These are phyloP conservation scores for Epicoccum nigrum DNA, from an alignment of 2,329 filamentous ascomycete species.

Conservation along the genomic window DNA sequence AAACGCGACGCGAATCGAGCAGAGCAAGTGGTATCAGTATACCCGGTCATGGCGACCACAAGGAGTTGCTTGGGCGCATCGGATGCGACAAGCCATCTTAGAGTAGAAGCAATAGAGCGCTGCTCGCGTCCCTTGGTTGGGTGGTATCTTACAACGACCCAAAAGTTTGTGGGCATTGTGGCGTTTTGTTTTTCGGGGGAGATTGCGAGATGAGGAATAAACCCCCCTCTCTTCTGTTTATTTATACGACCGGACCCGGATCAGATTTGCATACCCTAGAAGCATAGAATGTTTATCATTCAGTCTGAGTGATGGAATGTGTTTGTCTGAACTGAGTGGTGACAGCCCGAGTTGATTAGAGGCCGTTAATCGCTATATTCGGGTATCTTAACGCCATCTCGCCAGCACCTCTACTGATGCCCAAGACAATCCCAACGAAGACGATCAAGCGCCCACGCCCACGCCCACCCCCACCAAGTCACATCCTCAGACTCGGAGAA, in stretches of 20 bases:
- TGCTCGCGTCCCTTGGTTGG: background rate
- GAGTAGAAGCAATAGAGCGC: background rate
- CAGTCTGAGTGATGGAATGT: background rate
- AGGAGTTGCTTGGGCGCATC: constrained; percentile 80
- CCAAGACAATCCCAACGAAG: background rate
- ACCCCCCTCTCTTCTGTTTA: constrained; percentile 4
- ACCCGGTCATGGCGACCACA: constrained; percentile 74
- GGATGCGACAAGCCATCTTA: constrained; percentile 74
- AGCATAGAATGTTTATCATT: constrained; percentile 8
- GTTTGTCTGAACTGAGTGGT: no score
- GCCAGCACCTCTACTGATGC: background rate
- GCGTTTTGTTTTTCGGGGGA: constrained; percentile 6
- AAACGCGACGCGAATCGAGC: constrained; percentile 59
- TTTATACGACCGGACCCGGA: background rate
- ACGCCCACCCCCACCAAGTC: no score
- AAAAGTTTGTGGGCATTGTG: constrained; percentile 6
- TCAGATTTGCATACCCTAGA: constrained; percentile 17
- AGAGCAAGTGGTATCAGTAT: constrained; percentile 62
- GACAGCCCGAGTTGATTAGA: no score
- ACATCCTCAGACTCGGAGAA: no score
- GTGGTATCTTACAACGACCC: background rate
- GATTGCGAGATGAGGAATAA: constrained; percentile 7
- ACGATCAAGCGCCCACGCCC: no score
- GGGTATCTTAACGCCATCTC: background rate
- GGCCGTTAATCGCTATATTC: background rate